Evolutionary conservation across 768 basidiomycete genomes (phyloP), one percentile per base, ranked within the genome.

Genomic region (Rubroboletus satanas): DNA sequence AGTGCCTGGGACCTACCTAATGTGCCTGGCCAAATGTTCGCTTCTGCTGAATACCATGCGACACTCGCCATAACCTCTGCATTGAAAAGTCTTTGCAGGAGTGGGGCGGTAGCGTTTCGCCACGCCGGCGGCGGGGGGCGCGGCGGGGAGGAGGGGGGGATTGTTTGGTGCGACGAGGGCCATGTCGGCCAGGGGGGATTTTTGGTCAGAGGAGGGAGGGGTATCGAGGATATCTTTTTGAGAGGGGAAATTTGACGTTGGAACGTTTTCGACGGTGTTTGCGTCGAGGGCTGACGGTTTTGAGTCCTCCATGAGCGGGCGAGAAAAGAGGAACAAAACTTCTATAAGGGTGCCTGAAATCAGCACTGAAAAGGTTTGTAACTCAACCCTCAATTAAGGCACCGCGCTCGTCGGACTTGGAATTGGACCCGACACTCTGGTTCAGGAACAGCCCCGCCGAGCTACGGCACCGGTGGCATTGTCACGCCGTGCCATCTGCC

Each of bases 21-120:
- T 90, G 77, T 98, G 96, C 64, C 96, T 80, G 56, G 95, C 93
- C 6, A 98, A 78, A 75, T 98, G 96, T 73, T 98, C 96, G 70
- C 89, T 90, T 72, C 96, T 79, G 56, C 88, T 90, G 71, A 98
- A 98, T 57, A 95, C 92, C 93, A 97, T 98, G 55, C 88, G 81
- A 76, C 96, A 98, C 47, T 94, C 92, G 62, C 93, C 93, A 69
- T 88, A 98, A 12, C 95, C 95, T 48, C 86, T 83, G 74, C 96
- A 98, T 66, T 93, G 90, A 72, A 97, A 98, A 31, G 93, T 93
- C 77, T 96, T 97, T 52, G 90, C 88, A 7, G 90, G 90, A 0
- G 89, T 85, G 5, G 90, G 87, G 15, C 91, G 81, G 66, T 90
- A 90, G 44, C 90, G 81, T 66, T 86, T 90, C 21, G 64, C 75